Evolutionary conservation across 345 rosid species (phyloP).

Genomic region (Linum tenue): DNA sequence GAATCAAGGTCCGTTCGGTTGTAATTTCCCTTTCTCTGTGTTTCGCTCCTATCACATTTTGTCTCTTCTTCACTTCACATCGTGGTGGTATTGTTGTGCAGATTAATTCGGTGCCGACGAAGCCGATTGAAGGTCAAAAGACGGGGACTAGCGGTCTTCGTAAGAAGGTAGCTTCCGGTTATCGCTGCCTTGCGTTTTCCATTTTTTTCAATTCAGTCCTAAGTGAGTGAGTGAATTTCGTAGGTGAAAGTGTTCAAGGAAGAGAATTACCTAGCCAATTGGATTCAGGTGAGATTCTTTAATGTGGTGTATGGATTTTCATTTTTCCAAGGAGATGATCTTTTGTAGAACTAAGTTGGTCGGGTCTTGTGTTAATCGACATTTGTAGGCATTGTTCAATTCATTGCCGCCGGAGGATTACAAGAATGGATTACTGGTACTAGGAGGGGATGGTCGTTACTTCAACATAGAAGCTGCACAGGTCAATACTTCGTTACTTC

Average conservation of each 20-base stretch:
- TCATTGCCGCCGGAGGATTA: slow-evolving; percentile 78
- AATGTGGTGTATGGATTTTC: not conserved
- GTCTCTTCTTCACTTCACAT: not conserved
- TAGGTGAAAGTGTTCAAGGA: slow-evolving; percentile 83
- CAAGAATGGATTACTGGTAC: slow-evolving; percentile 59
- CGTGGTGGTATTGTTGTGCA: slow-evolving; percentile 10
- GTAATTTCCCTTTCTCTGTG: not conserved
- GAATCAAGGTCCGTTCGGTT: slow-evolving; percentile 44
- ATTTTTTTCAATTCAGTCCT: not conserved
- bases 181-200: not conserved
- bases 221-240: slow-evolving; percentile 3
- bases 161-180: slow-evolving; percentile 49
- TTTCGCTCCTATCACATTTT: not conserved
- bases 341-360: not conserved
- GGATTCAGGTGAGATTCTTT: slow-evolving; percentile 71
- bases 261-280: slow-evolving; percentile 84
- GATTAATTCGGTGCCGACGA: slow-evolving; percentile 59
- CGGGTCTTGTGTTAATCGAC: slow-evolving; percentile 5
- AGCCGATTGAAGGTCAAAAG: slow-evolving; percentile 76
- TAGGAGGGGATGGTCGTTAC: slow-evolving; percentile 95
- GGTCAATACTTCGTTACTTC: slow-evolving; percentile 27
- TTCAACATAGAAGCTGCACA: slow-evolving; percentile 81
- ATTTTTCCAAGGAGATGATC: slow-evolving; percentile 1
- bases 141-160: slow-evolving; percentile 82
- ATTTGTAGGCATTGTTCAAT: slow-evolving; percentile 66